Evolutionary conservation across 2,329 filamentous ascomycete species (phyloP).

Genomic region (Corinectria fuckeliana): DNA sequence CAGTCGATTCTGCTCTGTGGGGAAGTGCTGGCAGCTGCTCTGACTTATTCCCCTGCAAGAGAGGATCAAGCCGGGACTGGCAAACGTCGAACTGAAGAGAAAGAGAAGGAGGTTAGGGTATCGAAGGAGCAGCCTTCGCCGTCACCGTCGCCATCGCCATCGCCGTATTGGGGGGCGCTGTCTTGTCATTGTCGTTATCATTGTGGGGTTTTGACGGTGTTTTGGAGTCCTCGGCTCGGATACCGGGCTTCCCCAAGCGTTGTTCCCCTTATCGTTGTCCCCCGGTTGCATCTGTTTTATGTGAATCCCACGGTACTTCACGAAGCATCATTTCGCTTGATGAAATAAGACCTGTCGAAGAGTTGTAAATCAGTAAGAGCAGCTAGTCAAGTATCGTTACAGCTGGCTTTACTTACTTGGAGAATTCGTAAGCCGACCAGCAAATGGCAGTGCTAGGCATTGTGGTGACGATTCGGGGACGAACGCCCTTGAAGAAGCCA

Average conservation of each 20-base stretch:
- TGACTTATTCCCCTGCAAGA: neutral
- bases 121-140: constrained; percentile 15
- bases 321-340: constrained; percentile 56
- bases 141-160: constrained; percentile 5
- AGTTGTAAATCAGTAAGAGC: constrained; percentile 6
- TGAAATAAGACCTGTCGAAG: constrained; percentile 62
- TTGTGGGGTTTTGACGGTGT: constrained; percentile 9
- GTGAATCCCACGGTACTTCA: constrained; percentile 31
- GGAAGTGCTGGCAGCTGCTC: neutral
- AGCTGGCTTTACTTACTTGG: constrained; percentile 59
- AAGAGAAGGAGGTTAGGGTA: constrained; percentile 17
- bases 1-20: constrained; percentile 3
- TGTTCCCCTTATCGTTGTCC: constrained; percentile 7
- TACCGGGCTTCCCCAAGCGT: constrained; percentile 15
- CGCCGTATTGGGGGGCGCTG: neutral
- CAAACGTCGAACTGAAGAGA: constrained; percentile 24
- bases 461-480: constrained; percentile 89
- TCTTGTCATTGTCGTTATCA: constrained; percentile 19
- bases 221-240: constrained; percentile 12
- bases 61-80: constrained; percentile 3
- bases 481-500: constrained; percentile 93
- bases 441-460: constrained; percentile 99
- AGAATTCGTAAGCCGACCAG: constrained; percentile 81
- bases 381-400: no score
- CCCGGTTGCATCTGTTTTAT: constrained; percentile 13